Percentiles rank a stretch among this genome's conserved stretches.
These are phyloP conservation scores for Onygenales sp. DNA, from an alignment of 2,329 filamentous ascomycete genomes.

Conservation along the genomic window DNA sequence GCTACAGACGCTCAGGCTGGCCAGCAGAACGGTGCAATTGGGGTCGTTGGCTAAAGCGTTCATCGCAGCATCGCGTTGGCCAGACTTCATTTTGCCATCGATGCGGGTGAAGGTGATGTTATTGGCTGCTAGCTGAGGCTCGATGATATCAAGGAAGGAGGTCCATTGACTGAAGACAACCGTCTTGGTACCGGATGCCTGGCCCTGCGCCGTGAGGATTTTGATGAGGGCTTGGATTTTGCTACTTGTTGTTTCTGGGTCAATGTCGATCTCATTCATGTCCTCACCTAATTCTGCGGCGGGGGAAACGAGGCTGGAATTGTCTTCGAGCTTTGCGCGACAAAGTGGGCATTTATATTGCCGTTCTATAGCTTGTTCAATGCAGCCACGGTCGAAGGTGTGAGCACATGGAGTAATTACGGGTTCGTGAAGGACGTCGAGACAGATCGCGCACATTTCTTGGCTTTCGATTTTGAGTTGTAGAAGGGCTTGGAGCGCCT, in stretches of 20 bases:
- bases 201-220: constrained; percentile 62
- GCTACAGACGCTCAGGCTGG: constrained; percentile 70
- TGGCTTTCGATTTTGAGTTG: constrained; percentile 68
- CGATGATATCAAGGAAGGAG: constrained; percentile 64
- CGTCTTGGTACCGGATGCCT: constrained; percentile 58
- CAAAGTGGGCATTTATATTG: constrained; percentile 83
- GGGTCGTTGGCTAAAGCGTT: constrained; percentile 57
- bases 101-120: constrained; percentile 60
- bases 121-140: constrained; percentile 54
- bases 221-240: constrained; percentile 73
- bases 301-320: constrained; percentile 56
- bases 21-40: constrained; percentile 65
- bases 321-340: constrained; percentile 55
- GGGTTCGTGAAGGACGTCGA: constrained; percentile 60
- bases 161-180: constrained; percentile 80
- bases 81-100: constrained; percentile 68
- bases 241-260: constrained; percentile 60
- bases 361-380: constrained; percentile 61
- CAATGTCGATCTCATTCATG: constrained; percentile 41
- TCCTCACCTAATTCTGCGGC: constrained; percentile 46
- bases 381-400: constrained; percentile 65
- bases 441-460: constrained; percentile 75
- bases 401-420: constrained; percentile 83
- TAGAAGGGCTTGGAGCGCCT: constrained; percentile 64
- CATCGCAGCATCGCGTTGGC: constrained; percentile 63